Evolutionary conservation across 129 eudicot genomes (phyloP).

Genomic region (Flaveria ramosissima): DNA sequence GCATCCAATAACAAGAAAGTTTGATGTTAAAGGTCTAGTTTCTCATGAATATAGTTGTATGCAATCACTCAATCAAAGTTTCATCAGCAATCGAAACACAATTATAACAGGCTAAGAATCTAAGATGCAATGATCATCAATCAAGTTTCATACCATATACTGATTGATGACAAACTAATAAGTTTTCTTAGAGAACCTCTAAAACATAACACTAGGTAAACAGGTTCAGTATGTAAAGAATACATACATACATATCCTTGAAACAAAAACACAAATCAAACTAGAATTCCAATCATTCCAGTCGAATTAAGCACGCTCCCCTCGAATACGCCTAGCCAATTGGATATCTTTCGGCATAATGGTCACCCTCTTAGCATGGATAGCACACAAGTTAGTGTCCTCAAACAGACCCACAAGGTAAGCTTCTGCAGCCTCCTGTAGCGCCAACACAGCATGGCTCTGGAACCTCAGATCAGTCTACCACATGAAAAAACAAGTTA

Average conservation of each 20-base stretch:
- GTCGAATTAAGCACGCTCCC: conserved; percentile 71
- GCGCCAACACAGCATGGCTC: conserved; percentile 86
- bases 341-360: conserved; percentile 96
- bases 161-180: too few relatives aligned
- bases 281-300: not conserved
- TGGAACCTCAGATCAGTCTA: conserved; percentile 90
- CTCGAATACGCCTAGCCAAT: conserved; percentile 88
- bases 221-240: not conserved
- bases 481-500: not conserved
- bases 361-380: conserved; percentile 91
- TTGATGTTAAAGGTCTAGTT: too few relatives aligned
- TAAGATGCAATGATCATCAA: too few relatives aligned
- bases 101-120: too few relatives aligned
- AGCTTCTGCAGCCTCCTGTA: conserved; percentile 89
- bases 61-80: not conserved
- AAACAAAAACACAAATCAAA: not conserved
- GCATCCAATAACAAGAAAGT: too few relatives aligned
- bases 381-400: conserved; percentile 88
- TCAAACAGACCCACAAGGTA: conserved; percentile 82
- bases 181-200: not conserved
- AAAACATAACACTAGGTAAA: not conserved
- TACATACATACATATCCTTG: not conserved
- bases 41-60: too few relatives aligned
- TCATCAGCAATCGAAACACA: too few relatives aligned
- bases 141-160: too few relatives aligned